phyloP scores from a whole-genome alignment of 2,329 filamentous ascomycete species.

The Ophiobolus disseminans region DNA sequence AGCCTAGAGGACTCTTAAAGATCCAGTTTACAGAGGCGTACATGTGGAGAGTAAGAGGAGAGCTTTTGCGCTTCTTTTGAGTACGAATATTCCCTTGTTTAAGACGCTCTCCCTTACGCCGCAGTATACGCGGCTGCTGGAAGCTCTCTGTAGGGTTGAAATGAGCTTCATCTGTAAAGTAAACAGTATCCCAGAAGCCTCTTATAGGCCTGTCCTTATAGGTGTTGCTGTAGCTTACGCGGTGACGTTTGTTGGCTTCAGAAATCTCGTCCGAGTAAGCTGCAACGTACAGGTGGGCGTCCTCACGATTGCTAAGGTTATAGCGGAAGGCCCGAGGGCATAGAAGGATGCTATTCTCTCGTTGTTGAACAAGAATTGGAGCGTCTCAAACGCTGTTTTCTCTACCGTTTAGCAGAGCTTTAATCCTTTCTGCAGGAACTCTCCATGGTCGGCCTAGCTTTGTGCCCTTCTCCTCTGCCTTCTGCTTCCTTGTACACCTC shows the following conservation, averaged over 20 bases:
- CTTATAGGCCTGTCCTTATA: neutral
- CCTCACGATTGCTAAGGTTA: neutral
- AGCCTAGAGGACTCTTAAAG: neutral
- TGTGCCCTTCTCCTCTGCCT: neutral
- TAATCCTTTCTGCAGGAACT: neutral
- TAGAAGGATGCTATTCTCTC: neutral
- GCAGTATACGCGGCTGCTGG: neutral
- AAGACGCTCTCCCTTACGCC: neutral
- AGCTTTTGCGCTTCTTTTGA: neutral
- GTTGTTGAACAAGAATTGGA: neutral
- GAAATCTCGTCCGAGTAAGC: neutral
- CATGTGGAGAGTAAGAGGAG: neutral
- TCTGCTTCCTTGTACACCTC: neutral
- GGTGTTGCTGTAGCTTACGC: neutral
- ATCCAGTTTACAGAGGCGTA: neutral
- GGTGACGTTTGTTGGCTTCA: neutral
- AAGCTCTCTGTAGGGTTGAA: neutral
- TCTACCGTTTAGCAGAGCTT: neutral
- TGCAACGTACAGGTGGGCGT: neutral
- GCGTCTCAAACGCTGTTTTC: neutral
- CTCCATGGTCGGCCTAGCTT: slow-evolving; percentile 1
- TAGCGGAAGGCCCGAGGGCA: neutral
- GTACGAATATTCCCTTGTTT: neutral
- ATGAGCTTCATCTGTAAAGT: neutral
- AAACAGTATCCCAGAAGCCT: neutral